Conservation (phyloP, 768 basidiomycete species). For the Gelatoporia subvermispora region DNA sequence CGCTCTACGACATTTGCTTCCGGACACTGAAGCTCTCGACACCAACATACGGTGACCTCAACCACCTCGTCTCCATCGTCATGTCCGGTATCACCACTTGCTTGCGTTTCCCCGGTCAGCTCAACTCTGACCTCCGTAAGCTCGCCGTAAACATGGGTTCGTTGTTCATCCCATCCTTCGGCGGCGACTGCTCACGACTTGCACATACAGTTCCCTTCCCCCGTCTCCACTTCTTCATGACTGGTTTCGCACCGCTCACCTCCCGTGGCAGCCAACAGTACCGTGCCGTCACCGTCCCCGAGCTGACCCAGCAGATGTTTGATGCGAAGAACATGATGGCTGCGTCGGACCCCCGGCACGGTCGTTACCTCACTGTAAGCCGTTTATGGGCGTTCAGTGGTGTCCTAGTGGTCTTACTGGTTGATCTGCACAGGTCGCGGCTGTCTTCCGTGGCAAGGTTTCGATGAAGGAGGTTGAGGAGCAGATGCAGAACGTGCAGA, state of each 20-base stretch:
- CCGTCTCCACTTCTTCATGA: slow-evolving; percentile 99
- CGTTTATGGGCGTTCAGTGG: neutral
- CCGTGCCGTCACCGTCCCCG: slow-evolving; percentile 95
- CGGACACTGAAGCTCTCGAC: slow-evolving; percentile 93
- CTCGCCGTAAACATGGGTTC: slow-evolving; percentile 98
- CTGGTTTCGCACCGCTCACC: slow-evolving; percentile 91
- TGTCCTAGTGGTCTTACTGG: neutral
- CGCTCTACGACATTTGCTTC: slow-evolving; percentile 99
- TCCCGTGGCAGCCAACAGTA: slow-evolving; percentile 93
- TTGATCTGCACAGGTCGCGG: slow-evolving; percentile 57
- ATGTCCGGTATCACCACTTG: slow-evolving; percentile 99
- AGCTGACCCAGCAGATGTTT: slow-evolving; percentile 99
- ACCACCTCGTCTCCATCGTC: slow-evolving; percentile 95
- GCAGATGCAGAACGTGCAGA: slow-evolving; percentile 96
- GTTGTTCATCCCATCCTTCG: neutral
- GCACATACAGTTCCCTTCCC: slow-evolving; percentile 80
- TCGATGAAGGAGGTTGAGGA: slow-evolving; percentile 99
- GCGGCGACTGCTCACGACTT: slow-evolving; percentile 5
- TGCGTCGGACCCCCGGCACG: slow-evolving; percentile 93
- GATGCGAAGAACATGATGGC: slow-evolving; percentile 99
- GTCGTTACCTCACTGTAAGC: slow-evolving; percentile 91
- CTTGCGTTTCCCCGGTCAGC: slow-evolving; percentile 98
- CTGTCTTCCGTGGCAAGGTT: slow-evolving; percentile 98
- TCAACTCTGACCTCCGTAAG: slow-evolving; percentile 98
- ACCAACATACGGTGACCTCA: slow-evolving; percentile 96